Conservation (phyloP, 2,329 filamentous ascomycete species). For the Onygena corvina region DNA sequence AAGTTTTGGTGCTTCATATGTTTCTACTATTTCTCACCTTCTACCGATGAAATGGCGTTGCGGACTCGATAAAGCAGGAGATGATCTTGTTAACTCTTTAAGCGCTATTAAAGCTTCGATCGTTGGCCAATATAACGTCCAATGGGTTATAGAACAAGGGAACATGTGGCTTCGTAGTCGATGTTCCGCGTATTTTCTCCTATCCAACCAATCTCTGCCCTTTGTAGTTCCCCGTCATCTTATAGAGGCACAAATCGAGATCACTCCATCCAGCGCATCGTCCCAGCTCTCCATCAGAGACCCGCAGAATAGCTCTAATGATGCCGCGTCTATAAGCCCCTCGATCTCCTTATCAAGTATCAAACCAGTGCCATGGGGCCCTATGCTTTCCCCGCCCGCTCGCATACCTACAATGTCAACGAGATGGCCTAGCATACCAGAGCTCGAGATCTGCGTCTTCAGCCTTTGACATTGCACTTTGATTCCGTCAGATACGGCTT, state of each 20-base stretch:
- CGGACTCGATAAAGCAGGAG: neutral
- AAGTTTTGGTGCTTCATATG: neutral
- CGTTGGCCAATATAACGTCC: neutral
- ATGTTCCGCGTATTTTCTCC: no score
- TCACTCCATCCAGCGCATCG: slow-evolving; percentile 32
- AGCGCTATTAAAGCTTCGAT: neutral
- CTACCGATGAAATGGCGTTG: slow-evolving; percentile 3
- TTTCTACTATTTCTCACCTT: neutral
- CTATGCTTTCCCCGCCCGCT: neutral
- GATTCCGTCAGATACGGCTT: slow-evolving; percentile 25
- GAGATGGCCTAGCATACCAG: slow-evolving; percentile 33
- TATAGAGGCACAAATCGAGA: slow-evolving; percentile 8
- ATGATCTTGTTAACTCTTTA: neutral
- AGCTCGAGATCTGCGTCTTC: slow-evolving; percentile 28
- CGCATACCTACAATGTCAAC: slow-evolving; percentile 25
- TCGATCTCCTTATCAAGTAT: slow-evolving; percentile 26
- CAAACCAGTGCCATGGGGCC: slow-evolving; percentile 8
- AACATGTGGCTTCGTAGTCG: neutral
- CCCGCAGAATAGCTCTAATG: slow-evolving; percentile 34
- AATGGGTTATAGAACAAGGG: neutral
- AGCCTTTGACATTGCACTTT: slow-evolving; percentile 27
- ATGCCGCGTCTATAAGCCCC: slow-evolving; percentile 27
- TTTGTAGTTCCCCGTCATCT: neutral
- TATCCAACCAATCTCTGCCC: no score
- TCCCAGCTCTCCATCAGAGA: slow-evolving; percentile 39